A percentile compares a stretch with the other conserved stretches of the same genome.
These are phyloP conservation scores for Nakazawaea pomicola DNA, from an alignment of 805 yeast species.

Conservation along the genomic window DNA sequence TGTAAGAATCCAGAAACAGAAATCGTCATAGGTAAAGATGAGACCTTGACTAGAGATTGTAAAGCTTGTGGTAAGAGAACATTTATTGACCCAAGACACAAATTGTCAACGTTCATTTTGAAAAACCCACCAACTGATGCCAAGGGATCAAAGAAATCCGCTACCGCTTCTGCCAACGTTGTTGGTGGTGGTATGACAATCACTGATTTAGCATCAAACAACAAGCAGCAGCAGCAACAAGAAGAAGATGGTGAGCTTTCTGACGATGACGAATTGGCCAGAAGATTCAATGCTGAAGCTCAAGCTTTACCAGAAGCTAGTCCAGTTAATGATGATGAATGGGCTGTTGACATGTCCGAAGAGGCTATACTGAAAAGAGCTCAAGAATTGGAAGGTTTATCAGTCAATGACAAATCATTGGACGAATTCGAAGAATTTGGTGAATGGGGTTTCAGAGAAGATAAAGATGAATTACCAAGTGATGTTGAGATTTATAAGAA, in stretches of 20 bases:
- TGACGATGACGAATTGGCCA: conserved; percentile 71
- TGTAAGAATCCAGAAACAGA: conserved; percentile 99
- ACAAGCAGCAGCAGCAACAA: too few species aligned
- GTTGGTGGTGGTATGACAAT: conserved; percentile 84
- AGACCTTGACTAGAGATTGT: conserved; percentile 81
- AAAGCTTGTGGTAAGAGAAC: conserved; percentile 97
- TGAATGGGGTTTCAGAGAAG: conserved; percentile 62
- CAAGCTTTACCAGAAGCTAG: conserved; percentile 59
- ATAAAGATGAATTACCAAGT: conserved; percentile 57
- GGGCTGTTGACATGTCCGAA: conserved; percentile 97
- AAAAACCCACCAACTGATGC: conserved; percentile 81
- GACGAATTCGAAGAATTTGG: conserved; percentile 72
- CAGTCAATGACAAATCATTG: conserved; percentile 36
- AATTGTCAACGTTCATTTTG: conserved; percentile 77
- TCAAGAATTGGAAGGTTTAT: conserved; percentile 69
- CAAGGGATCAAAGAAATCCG: conserved; percentile 68
- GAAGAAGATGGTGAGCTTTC: conserved; percentile 41
- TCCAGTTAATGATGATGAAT: conserved; percentile 79
- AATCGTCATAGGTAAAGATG: conserved; percentile 71
- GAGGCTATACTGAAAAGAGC: conserved; percentile 95
- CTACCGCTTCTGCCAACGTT: conserved; percentile 85
- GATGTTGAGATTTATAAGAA: conserved; percentile 93
- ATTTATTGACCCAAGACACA: conserved; percentile 77
- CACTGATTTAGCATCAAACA: conserved; percentile 65
- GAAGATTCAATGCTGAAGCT: conserved; percentile 81